Evolutionary conservation across 2,329 filamentous ascomycete species (phyloP).

Genomic region (Camptophora hylomeconis): DNA sequence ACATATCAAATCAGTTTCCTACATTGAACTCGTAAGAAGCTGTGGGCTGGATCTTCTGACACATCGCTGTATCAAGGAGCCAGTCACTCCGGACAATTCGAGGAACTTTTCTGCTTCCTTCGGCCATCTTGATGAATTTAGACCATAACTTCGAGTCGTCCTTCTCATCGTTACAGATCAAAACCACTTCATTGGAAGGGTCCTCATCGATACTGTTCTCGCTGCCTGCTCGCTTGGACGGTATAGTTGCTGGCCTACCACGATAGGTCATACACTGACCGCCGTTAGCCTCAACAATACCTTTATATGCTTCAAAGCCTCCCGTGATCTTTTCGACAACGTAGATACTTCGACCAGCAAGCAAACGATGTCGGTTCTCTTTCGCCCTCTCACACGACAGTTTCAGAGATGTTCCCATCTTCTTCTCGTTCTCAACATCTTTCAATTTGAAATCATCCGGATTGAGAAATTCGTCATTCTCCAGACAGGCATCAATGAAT

Average conservation of each 20-base stretch:
- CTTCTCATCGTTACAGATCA: conserved; percentile 56
- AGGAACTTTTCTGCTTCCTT: conserved; percentile 64
- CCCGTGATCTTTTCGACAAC: conserved; percentile 70
- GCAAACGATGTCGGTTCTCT: conserved; percentile 61
- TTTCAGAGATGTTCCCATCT: conserved; percentile 55
- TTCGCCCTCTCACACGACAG: conserved; percentile 59
- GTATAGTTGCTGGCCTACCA: conserved; percentile 56
- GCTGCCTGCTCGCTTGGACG: conserved; percentile 34
- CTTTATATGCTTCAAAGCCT: conserved; percentile 69
- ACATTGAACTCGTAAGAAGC: conserved; percentile 40
- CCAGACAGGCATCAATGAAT: conserved; percentile 68
- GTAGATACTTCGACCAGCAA: conserved; percentile 67
- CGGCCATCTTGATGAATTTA: conserved; percentile 67
- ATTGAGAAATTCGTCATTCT: conserved; percentile 51
- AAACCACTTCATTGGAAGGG: conserved; percentile 61
- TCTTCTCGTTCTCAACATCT: conserved; percentile 61
- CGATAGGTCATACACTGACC: conserved; percentile 68
- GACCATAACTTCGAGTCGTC: conserved; percentile 66
- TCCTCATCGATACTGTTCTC: conserved; percentile 32
- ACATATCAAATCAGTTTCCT: not conserved
- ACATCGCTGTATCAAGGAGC: conserved; percentile 81
- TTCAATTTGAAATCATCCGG: conserved; percentile 54
- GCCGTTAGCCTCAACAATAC: conserved; percentile 79
- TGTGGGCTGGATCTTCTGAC: conserved; percentile 61
- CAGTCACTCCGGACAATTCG: conserved; percentile 77